These are phyloP conservation scores for Lasiosphaeriaceae sp. DNA, from an alignment of 495 filamentous ascomycete species.

Conservation along the genomic window DNA sequence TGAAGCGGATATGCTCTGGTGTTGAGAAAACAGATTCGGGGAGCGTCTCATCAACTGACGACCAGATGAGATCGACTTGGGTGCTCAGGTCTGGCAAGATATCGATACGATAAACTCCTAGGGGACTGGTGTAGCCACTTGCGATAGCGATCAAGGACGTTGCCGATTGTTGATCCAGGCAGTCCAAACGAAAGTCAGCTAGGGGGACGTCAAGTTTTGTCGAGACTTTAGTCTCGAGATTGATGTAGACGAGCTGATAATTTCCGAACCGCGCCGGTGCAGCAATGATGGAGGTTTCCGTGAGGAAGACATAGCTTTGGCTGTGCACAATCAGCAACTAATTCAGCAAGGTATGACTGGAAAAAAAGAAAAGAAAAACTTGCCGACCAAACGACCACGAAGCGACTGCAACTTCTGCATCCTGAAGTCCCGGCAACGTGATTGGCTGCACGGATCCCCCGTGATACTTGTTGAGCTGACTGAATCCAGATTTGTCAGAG, in stretches of 20 bases:
- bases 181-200: constrained; percentile 9
- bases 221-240: constrained; percentile 20
- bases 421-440: constrained; percentile 30
- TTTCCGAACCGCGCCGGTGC: constrained; percentile 26
- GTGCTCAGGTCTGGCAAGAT: constrained; percentile 13
- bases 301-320: constrained; percentile 35
- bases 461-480: constrained; percentile 34
- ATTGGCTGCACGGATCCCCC: constrained; percentile 13
- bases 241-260: constrained; percentile 26
- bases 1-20: constrained; percentile 34
- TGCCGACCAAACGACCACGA: constrained; percentile 41
- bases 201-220: constrained; percentile 11
- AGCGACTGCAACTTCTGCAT: constrained; percentile 37
- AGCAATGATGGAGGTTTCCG: constrained; percentile 32
- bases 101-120: constrained; percentile 22
- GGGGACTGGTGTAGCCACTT: constrained; percentile 18
- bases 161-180: constrained; percentile 17
- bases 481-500: constrained; percentile 38
- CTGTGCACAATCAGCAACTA: constrained; percentile 13
- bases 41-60: constrained; percentile 19
- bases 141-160: constrained; percentile 23
- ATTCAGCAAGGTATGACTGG: too few relatives aligned
- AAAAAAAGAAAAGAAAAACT: neutral
- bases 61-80: constrained; percentile 7
- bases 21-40: constrained; percentile 26